These are phyloP conservation scores for Acanthamoeba lenticulata DNA, from an alignment of 208 protist genomes.

Conservation along the genomic window DNA sequence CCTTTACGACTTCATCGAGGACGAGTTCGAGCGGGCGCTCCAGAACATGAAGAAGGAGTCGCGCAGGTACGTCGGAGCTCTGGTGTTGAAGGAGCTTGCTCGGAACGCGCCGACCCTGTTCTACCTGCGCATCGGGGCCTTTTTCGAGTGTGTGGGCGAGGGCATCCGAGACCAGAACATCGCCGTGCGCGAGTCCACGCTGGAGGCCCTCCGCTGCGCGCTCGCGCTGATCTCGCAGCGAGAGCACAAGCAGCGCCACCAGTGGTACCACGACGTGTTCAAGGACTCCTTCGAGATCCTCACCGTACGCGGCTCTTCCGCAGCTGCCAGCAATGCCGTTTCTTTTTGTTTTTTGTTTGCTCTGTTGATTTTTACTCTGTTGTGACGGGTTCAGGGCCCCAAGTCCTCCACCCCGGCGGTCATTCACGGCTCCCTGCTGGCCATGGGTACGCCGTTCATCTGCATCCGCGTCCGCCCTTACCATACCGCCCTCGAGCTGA, in stretches of 20 bases:
- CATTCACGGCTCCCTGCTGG: slow-evolving; percentile 84
- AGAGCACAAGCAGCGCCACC: slow-evolving; percentile 1
- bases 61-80: slow-evolving; percentile 77
- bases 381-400: slow-evolving; percentile 79
- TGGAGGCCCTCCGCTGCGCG: slow-evolving; percentile 50
- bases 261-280: slow-evolving; percentile 15
- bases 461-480: neutral
- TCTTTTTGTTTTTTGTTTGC: slow-evolving; percentile 76
- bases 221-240: neutral
- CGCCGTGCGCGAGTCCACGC: slow-evolving; percentile 30
- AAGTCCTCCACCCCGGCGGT: slow-evolving; percentile 69
- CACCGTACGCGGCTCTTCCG: neutral
- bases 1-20: slow-evolving; percentile 87
- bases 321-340: too few species aligned
- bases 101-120: slow-evolving; percentile 89
- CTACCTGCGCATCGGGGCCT: slow-evolving; percentile 84
- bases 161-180: slow-evolving; percentile 42
- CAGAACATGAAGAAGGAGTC: slow-evolving; percentile 84
- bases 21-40: slow-evolving; percentile 86
- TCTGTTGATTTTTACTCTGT: slow-evolving; percentile 81
- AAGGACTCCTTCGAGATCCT: neutral
- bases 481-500: neutral
- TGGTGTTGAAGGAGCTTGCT: slow-evolving; percentile 88
- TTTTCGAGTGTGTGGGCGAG: slow-evolving; percentile 86
- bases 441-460: slow-evolving; percentile 49